Conservation (phyloP, 257 asterid genomes). For the Paulownia fortunei region DNA sequence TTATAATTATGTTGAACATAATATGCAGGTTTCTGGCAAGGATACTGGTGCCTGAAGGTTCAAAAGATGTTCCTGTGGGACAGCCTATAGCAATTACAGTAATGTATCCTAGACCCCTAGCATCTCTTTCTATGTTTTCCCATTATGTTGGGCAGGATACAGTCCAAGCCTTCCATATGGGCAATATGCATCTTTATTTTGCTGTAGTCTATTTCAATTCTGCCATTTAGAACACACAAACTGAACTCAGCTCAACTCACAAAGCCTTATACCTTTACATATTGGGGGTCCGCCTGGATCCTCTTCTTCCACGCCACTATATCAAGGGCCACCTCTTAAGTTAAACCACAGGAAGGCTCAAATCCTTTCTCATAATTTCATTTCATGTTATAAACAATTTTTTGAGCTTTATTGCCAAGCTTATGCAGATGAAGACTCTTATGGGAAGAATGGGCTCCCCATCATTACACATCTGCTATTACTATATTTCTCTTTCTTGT, state of each 20-base stretch:
- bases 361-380: not conserved
- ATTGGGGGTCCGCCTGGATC: not conserved
- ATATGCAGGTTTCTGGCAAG: slow-evolving; percentile 68
- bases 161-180: not conserved
- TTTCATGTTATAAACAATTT: not conserved
- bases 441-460: not conserved
- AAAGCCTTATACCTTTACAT: not conserved
- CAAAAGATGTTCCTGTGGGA: slow-evolving; percentile 87
- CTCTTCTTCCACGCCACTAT: not conserved
- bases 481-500: not conserved
- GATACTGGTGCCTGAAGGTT: slow-evolving; percentile 81
- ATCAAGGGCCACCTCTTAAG: too few relatives aligned
- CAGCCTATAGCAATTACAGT: slow-evolving; percentile 86
- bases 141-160: slow-evolving; percentile 21
- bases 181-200: not conserved
- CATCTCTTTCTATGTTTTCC: slow-evolving; percentile 4
- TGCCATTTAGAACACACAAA: not conserved
- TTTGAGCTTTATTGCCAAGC: not conserved
- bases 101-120: slow-evolving; percentile 32
- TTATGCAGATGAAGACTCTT: not conserved
- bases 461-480: not conserved
- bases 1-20: too few relatives aligned
- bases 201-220: not conserved
- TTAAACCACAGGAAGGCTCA: too few relatives aligned
- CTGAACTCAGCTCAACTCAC: not conserved